Evolutionary conservation across 345 rosid species (phyloP).

Genomic region (Citrus medica): DNA sequence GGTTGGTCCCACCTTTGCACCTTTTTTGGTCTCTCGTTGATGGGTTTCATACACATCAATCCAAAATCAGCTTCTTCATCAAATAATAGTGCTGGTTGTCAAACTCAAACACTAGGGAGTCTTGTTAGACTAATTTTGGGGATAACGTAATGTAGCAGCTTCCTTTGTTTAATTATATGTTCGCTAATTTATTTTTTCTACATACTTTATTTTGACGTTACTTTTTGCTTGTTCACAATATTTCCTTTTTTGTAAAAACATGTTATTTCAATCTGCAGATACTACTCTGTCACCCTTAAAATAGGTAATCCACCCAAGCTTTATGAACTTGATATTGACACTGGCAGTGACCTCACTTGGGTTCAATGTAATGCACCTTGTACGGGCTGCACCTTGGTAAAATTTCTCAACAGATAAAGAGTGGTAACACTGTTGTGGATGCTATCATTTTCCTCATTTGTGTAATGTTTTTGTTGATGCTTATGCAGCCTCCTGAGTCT

Average conservation of each 20-base stretch:
- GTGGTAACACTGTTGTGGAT: not conserved
- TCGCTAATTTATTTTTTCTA: not conserved
- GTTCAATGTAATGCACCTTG: slow-evolving; percentile 98
- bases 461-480: slow-evolving; percentile 6
- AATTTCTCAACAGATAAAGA: not conserved
- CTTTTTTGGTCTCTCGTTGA: too few relatives aligned
- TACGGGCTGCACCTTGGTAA: slow-evolving; percentile 75
- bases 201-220: not conserved
- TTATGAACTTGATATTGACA: slow-evolving; percentile 85
- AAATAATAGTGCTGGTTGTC: too few relatives aligned
- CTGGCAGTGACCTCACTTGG: slow-evolving; percentile 97
- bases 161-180: too few relatives aligned
- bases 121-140: too few relatives aligned
- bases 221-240: not conserved
- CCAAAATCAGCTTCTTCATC: too few relatives aligned
- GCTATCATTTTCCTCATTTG: slow-evolving; percentile 4
- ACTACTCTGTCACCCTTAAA: slow-evolving; percentile 55
- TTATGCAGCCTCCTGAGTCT: slow-evolving; percentile 45
- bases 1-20: too few relatives aligned
- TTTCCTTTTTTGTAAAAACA: not conserved
- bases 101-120: too few relatives aligned
- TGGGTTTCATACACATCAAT: too few relatives aligned
- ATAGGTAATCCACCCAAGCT: slow-evolving; percentile 79
- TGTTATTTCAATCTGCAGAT: slow-evolving; percentile 41
- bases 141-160: too few relatives aligned